Evolutionary conservation across 1,284 basidiomycete genomes (phyloP).

Genomic region (Microstroma glucosiphilum): DNA sequence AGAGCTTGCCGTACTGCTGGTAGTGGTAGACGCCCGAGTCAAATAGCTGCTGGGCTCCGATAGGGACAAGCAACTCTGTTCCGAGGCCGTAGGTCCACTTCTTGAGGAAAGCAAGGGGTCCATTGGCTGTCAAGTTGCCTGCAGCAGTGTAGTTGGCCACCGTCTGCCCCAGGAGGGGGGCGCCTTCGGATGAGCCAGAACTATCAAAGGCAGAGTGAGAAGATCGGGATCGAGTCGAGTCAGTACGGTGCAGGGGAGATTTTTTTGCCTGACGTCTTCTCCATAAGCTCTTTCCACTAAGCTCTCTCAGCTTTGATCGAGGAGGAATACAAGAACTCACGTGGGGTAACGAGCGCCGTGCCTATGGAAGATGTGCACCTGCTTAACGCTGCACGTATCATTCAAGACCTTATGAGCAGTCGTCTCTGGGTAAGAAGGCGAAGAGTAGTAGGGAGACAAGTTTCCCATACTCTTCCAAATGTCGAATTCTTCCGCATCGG

Average conservation of each 20-base stretch:
- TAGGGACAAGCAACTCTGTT: slow-evolving; percentile 69
- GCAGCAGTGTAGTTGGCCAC: slow-evolving; percentile 27
- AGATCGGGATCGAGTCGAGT: slow-evolving; percentile 18
- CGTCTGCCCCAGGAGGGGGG: slow-evolving; percentile 21
- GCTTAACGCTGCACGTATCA: slow-evolving; percentile 25
- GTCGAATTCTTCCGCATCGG: slow-evolving; percentile 18
- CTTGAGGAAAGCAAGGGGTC: slow-evolving; percentile 67
- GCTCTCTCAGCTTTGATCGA: too few species aligned
- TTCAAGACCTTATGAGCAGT: slow-evolving; percentile 18
- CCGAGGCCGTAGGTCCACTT: slow-evolving; percentile 58
- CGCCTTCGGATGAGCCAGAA: slow-evolving; percentile 26
- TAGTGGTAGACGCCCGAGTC: slow-evolving; percentile 42
- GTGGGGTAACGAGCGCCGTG: slow-evolving; percentile 31
- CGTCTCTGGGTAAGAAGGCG: slow-evolving; percentile 25
- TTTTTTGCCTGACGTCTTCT: too few species aligned
- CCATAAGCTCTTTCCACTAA: too few species aligned
- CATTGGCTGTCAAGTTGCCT: slow-evolving; percentile 53
- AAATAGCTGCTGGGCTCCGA: slow-evolving; percentile 67
- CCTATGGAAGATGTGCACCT: slow-evolving; percentile 34
- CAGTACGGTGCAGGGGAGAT: slow-evolving; percentile 16
- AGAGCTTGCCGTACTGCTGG: slow-evolving; percentile 44
- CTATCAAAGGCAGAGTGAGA: slow-evolving; percentile 17
- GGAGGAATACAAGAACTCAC: slow-evolving; percentile 12
- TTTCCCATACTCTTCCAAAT: slow-evolving; percentile 38
- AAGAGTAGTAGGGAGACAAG: slow-evolving; percentile 32